Conservation (phyloP, 129 eudicot species). For the Helianthus annuus region HanXRQr2.0-SUNRISE NC_035446.2:56725123-56725622, state of each 20-base stretch:
- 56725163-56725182: background rate
- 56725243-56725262: background rate
- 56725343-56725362: constrained; percentile 11
- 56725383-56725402: constrained; percentile 98
- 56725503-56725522: background rate
- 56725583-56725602: constrained; percentile 15
- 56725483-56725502: constrained; percentile 35
- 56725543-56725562: constrained; percentile 10
- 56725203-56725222: background rate
- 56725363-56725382: background rate
- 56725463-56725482: constrained; percentile 94
- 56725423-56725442: constrained; percentile 83
- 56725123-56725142: no score
- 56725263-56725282: background rate
- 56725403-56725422: constrained; percentile 83
- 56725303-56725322: constrained; percentile 3
- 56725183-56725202: constrained; percentile 4
- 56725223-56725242: background rate
- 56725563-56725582: constrained; percentile 7
- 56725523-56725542: constrained; percentile 13
- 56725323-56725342: background rate
- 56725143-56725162: background rate
- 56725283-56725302: background rate
- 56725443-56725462: constrained; percentile 98
- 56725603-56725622: constrained; percentile 18